Evolutionary conservation across 1,139 yeast species (phyloP), one percentile per base, ranked within the genome.

Genomic region (Geotrichum klebahnii): DNA sequence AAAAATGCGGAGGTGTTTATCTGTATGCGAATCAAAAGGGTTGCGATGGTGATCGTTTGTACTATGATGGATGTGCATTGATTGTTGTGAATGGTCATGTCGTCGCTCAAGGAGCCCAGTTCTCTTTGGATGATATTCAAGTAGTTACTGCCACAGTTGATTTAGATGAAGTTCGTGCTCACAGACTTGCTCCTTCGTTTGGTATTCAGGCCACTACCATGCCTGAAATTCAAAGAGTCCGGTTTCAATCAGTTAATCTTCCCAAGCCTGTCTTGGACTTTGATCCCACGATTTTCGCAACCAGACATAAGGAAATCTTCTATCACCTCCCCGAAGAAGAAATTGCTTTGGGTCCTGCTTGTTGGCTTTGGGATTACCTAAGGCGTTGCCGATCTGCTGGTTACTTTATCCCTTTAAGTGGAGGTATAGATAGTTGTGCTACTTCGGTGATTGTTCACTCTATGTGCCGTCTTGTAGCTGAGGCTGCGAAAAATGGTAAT

Each of bases 311-410:
- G 31, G 73, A 72, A 3, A 75, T 84, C 37, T 74, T 73, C 44
- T 84, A 84, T 61, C 95, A 86, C 67, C 64, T 73, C 2, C 96
- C 97, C 1, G 95, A 89, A 62, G 97, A 92, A 67, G 99, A 92
- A 67, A 90, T 92, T 56, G 97, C 98, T 0, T 72, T 86, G 47
- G 98, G 98, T 0, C 99, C 98, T 1, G 98, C 99, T 0, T 92
- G 98, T 66, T 92, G 99, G 99, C 69, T 92, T 57, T 92, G 99
- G 99, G 99, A 92, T 66, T 92, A 92, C 64, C 75, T 92, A 55
- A 77, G 99, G 64, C 79, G 98, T 58, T 87, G 95, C 57, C 79
- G 79, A 58, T 84, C 92, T 53, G 89, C 90, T 0, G 99, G 99
- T 0, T 92, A 77, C 65, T 94, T 92, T 68, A 73, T 92, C 45